Base-by-base conservation (phyloP, 768 basidiomycete genomes). In the Leccinum arenicola region DNA sequence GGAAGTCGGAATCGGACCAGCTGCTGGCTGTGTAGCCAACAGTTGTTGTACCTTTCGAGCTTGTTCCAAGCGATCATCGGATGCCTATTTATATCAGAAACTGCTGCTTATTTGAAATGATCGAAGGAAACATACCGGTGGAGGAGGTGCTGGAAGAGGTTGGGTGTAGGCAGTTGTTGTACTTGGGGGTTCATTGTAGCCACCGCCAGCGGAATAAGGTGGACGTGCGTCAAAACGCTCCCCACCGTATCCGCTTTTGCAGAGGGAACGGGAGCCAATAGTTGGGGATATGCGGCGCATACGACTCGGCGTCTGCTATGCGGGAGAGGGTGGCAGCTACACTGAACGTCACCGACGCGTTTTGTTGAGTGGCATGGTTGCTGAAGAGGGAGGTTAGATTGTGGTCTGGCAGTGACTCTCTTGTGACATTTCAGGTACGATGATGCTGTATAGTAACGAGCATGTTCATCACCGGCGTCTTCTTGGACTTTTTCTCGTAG, bases 1-100 rank as follows among this genome's bases (percentile, higher is more conserved):
- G 3, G 71, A 64, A 10, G 79, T 70, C 25, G 80, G 70, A 43
- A 78, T 65, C 6, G 76, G 68, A 4, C 76, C 69, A 29, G 76
- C 64, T 6, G 72, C 64, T 17, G 76, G 72, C 27, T 71, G 63
- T 12, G 69, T 40, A 40, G 90, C 91, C 27, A 93, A 75, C 17
- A 93, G 76, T 66, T 93, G 89, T 68, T 94, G 93, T 9, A 95
- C 91, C 72, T 84, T 89, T 56, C 87, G 84, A 8, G 93, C 92
- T 78, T 94, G 90, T 67, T 95, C 93, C 19, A 95, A 77, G 12
- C 93, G 88, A 52, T 94, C 91, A 58, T 94, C 91, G 11, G 76
- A 40, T 21, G 47, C 49, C 59, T 64, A 53, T 25, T 19, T 35
- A 33, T 21, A 45, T 62, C 58, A 68, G 12, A 7, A 10, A 21